Percentiles rank a stretch among this genome's conserved stretches.
Conservation (phyloP, 163 green algal genomes). For the Scenedesmus sp. region DNA sequence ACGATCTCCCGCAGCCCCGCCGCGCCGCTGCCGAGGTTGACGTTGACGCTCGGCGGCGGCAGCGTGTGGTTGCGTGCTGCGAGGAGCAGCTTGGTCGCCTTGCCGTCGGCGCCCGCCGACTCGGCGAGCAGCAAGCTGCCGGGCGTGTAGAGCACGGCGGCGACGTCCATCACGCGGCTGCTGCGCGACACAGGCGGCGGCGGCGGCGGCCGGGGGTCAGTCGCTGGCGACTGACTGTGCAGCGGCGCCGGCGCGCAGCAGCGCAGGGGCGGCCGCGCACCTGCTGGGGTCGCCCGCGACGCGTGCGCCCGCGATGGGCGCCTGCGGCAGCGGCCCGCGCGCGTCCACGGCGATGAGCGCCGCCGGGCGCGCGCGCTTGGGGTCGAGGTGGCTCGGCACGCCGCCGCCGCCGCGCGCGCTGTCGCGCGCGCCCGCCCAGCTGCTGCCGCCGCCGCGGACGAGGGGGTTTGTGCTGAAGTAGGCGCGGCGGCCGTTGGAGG, state of each 20-base stretch:
- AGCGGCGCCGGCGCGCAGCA: slow-evolving; percentile 14
- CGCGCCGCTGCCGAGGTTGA: slow-evolving; percentile 41
- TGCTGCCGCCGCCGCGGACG: neutral
- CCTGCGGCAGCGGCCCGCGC: slow-evolving; percentile 33
- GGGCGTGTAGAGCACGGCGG: slow-evolving; percentile 59
- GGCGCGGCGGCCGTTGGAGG: slow-evolving; percentile 83
- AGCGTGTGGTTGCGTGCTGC: slow-evolving; percentile 68
- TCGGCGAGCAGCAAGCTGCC: slow-evolving; percentile 81
- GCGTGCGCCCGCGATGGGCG: slow-evolving; percentile 1
- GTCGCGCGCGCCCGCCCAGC: slow-evolving; percentile 2
- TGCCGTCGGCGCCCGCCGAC: slow-evolving; percentile 51
- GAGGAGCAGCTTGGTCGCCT: slow-evolving; percentile 67
- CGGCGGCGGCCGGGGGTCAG: too few relatives aligned
- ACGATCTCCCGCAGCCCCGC: slow-evolving; percentile 79
- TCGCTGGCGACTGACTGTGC: neutral
- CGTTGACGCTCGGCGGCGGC: slow-evolving; percentile 58
- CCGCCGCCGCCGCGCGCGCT: slow-evolving; percentile 2
- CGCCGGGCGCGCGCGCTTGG: slow-evolving; percentile 2
- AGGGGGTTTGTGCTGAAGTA: slow-evolving; percentile 71
- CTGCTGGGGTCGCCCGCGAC: slow-evolving; percentile 29
- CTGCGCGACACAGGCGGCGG: neutral
- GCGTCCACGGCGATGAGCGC: slow-evolving; percentile 51
- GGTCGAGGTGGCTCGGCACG: slow-evolving; percentile 20
- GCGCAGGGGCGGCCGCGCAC: too few relatives aligned
- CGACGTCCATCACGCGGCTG: slow-evolving; percentile 55